These are phyloP conservation scores for Symbiodinium pilosum DNA, from an alignment of 73 alveolate species.

Conservation along the genomic window DNA sequence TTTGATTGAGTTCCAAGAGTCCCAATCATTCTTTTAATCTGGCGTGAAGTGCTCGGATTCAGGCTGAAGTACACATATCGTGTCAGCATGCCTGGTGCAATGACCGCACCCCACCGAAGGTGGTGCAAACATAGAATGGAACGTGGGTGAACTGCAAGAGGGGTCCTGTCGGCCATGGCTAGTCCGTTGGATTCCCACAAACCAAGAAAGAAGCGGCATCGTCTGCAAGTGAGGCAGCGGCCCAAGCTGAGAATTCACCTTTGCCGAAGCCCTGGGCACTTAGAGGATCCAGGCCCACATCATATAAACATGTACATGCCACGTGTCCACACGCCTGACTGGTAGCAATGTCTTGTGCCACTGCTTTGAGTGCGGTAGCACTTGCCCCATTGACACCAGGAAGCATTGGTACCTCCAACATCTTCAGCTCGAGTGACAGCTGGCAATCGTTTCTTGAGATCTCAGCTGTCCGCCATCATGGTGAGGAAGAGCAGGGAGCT, in stretches of 20 bases:
- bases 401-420: slow-evolving; percentile 55
- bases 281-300: not conserved
- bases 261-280: slow-evolving; percentile 45
- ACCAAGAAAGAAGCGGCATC: too few species aligned
- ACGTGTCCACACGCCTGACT: slow-evolving; percentile 3
- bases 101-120: too few species aligned
- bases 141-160: too few species aligned
- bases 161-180: too few species aligned
- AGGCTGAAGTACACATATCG: too few species aligned
- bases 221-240: not conserved
- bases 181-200: too few species aligned
- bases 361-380: slow-evolving; percentile 87
- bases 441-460: not conserved
- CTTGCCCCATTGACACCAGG: slow-evolving; percentile 92
- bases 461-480: slow-evolving; percentile 33
- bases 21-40: too few species aligned
- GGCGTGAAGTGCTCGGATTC: too few species aligned
- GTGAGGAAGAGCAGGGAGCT: slow-evolving; percentile 57
- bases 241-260: slow-evolving; percentile 94
- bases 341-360: slow-evolving; percentile 76
- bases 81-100: too few species aligned
- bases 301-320: not conserved
- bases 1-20: too few species aligned
- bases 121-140: too few species aligned
- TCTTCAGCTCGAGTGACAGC: not conserved